Conservation (phyloP, 768 basidiomycete species). For the Kwoniella mangroviensis region DNA sequence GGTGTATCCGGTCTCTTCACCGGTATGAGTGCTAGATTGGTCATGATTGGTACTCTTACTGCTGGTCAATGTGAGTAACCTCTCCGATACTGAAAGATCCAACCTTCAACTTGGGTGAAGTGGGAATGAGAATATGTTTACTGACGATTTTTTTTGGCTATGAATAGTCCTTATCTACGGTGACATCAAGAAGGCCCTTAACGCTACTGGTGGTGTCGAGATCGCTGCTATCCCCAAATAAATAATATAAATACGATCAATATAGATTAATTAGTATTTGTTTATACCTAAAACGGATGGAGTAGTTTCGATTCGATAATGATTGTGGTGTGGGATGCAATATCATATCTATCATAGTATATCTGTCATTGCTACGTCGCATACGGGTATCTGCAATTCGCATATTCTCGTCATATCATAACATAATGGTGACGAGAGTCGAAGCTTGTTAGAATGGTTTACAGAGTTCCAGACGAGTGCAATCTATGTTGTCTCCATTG, state of each 20-base stretch:
- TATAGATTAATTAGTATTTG: background rate
- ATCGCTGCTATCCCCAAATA: slow-evolving; percentile 45
- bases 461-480: too few species aligned
- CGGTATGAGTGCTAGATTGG: slow-evolving; percentile 59
- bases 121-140: too few species aligned
- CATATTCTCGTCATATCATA: too few species aligned
- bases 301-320: background rate
- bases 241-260: background rate
- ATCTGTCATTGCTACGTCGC: too few species aligned
- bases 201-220: slow-evolving; percentile 55
- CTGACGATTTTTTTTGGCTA: too few species aligned
- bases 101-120: too few species aligned
- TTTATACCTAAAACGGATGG: background rate
- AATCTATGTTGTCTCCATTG: too few species aligned
- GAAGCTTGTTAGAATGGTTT: too few species aligned
- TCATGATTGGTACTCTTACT: slow-evolving; percentile 61
- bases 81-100: too few species aligned
- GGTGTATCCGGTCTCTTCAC: slow-evolving; percentile 60
- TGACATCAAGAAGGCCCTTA: slow-evolving; percentile 58
- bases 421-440: too few species aligned
- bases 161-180: slow-evolving; percentile 43
- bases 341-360: slow-evolving; percentile 13
- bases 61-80: slow-evolving; percentile 56
- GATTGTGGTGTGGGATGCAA: slow-evolving; percentile 9
- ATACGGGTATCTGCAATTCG: too few species aligned